A percentile compares a stretch with the other conserved stretches of the same genome.
Conservation (phyloP, 495 filamentous ascomycete genomes). For the Hyaloscypha hepaticicola region DNA sequence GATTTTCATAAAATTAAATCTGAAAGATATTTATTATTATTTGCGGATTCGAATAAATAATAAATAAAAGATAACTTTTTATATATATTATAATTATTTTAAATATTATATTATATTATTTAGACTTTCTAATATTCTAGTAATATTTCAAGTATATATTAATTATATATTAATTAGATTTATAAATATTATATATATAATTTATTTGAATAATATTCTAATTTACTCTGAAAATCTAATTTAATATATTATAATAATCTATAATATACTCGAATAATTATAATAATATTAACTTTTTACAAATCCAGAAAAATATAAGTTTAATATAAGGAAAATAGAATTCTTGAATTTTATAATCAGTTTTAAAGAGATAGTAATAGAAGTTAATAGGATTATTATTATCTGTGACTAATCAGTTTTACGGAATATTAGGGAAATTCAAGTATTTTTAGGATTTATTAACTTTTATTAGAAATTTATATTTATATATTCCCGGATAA, state of each 20-base stretch:
- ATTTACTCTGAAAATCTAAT: constrained; percentile 30
- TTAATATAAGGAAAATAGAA: constrained; percentile 5
- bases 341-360: too few species aligned
- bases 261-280: constrained; percentile 1
- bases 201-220: constrained; percentile 37
- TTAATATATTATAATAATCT: constrained; percentile 6
- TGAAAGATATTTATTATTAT: constrained; percentile 41
- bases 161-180: constrained; percentile 29
- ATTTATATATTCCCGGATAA: constrained; percentile 7
- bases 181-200: constrained; percentile 28
- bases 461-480: constrained; percentile 28
- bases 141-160: constrained; percentile 33
- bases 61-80: constrained; percentile 41
- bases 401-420: too few species aligned
- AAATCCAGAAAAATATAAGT: too few species aligned
- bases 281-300: neutral
- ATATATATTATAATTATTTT: constrained; percentile 27
- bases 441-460: too few species aligned
- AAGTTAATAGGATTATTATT: too few species aligned
- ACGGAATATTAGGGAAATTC: too few species aligned
- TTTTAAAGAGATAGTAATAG: too few species aligned
- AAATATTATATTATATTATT: constrained; percentile 37
- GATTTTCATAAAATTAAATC: constrained; percentile 47
- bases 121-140: constrained; percentile 33
- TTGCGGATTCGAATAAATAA: constrained; percentile 35